Evolutionary conservation across 2,329 filamentous ascomycete species (phyloP).

Genomic region (Colletotrichum horii): DNA sequence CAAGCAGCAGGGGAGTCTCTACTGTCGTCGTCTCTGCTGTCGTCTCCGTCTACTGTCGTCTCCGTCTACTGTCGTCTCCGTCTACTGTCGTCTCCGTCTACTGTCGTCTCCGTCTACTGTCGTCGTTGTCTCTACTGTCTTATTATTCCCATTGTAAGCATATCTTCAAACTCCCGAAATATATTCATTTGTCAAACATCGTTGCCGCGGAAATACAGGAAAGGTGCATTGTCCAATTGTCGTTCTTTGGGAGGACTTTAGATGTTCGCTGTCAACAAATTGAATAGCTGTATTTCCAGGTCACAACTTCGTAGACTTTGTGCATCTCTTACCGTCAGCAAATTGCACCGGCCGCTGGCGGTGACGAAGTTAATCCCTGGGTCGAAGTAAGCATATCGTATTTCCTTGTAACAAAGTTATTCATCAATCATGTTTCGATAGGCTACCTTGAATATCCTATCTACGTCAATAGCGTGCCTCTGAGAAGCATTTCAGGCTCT

Average conservation of each 20-base stretch:
- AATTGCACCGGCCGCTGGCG: background rate
- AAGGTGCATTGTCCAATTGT: too few species aligned
- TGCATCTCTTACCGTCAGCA: background rate
- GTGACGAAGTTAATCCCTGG: background rate
- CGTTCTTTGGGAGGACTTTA: background rate
- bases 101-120: too few species aligned
- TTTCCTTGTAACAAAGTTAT: background rate
- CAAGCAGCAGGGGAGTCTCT: too few species aligned
- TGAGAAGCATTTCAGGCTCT: background rate
- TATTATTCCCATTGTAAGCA: background rate
- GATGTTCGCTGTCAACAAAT: background rate
- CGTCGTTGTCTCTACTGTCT: background rate
- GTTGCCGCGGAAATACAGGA: too few species aligned
- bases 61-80: background rate
- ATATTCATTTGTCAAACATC: too few species aligned
- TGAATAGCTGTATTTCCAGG: background rate
- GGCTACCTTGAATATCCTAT: background rate
- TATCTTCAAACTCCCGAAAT: too few species aligned
- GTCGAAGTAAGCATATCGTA: background rate
- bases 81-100: background rate
- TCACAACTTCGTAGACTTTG: background rate
- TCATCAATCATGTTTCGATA: background rate
- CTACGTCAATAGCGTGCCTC: background rate
- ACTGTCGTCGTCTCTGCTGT: background rate
- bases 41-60: accelerated